Conservation (phyloP, 345 rosid species). For the Brassica carinata region DNA sequence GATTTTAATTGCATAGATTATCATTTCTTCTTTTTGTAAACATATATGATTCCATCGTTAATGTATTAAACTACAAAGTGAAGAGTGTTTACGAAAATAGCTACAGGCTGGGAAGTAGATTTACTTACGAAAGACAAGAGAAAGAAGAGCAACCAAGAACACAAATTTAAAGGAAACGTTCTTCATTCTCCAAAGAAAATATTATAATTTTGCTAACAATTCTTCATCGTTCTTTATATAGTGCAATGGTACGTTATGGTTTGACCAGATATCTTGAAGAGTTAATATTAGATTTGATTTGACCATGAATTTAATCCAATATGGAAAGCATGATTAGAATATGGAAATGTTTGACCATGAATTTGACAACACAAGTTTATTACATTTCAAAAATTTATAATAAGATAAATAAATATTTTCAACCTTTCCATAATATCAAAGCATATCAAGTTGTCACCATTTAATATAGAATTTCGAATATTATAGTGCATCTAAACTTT, state of each 20-base stretch:
- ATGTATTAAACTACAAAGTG: not conserved
- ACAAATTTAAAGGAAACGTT: constrained; percentile 16
- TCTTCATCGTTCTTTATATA: not conserved
- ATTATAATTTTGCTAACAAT: not conserved
- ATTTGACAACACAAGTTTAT: not conserved
- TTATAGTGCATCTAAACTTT: too few species aligned
- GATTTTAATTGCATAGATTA: not conserved
- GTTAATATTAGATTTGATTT: not conserved
- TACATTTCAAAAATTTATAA: not conserved
- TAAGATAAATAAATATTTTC: too few species aligned
- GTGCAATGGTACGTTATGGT: not conserved
- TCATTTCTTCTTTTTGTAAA: not conserved
- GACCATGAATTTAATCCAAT: not conserved
- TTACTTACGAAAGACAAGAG: constrained; percentile 15
- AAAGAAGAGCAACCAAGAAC: constrained; percentile 26
- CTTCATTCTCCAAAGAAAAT: constrained; percentile 10
- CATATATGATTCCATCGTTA: not conserved
- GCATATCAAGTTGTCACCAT: too few species aligned
- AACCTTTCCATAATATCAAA: too few species aligned
- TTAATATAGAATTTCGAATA: too few species aligned
- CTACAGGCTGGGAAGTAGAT: not conserved
- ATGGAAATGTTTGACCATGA: not conserved
- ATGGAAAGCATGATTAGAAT: not conserved
- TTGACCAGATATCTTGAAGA: constrained; percentile 1
- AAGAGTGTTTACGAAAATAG: not conserved